Evolutionary conservation across 176 grass and related monocot genomes (phyloP), one percentile per base, ranked within the genome.

Genomic region (Calamus simplicifolius): DNA sequence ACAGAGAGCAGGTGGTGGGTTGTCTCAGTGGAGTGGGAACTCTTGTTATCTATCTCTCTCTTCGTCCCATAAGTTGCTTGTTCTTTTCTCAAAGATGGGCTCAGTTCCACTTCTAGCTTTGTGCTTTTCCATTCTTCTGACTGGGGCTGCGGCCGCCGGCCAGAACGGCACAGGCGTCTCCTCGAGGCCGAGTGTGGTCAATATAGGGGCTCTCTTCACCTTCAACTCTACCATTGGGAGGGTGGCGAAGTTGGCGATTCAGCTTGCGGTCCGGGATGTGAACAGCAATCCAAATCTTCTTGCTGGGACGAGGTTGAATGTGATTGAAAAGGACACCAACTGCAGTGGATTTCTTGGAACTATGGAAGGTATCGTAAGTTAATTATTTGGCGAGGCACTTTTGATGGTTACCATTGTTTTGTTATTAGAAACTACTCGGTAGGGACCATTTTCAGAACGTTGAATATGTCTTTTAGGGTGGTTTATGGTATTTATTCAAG

Each of bases 291-390:
- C 62, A 15, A 3, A 7, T 5, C 49, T 97, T 50, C 84, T 97
- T 51, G 59, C 27, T 0, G 81, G 81, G 17, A 85, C 87, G 53
- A 73, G 35, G 61, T 71, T 97, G 57, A 82, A 50, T 54, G 27
- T 97, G 17, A 1, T 85, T 1, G 62, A 29, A 62, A 81, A 82
- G 58, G 84, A 97, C 63, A 73, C 84, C 43, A 97, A 80, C 66
- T 97, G 93, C 79, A 91, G 73, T 64, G 87, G 74, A n/a, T 97
- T 97, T 75, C 58, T 97, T 59, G 87, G 93, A 69, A 74, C 76
- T 18, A 72, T 88, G 57, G 84, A 79, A 91, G 92, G 92, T 89
- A 81, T 17, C 4, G 0, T 18, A 17, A 57, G 4, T 3, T 55
- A 8, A 27, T 51, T 66, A 29, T 23, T 18, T 66, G 3, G 5